Conservation (phyloP, 257 asterid genomes). For the Plantago major region DNA sequence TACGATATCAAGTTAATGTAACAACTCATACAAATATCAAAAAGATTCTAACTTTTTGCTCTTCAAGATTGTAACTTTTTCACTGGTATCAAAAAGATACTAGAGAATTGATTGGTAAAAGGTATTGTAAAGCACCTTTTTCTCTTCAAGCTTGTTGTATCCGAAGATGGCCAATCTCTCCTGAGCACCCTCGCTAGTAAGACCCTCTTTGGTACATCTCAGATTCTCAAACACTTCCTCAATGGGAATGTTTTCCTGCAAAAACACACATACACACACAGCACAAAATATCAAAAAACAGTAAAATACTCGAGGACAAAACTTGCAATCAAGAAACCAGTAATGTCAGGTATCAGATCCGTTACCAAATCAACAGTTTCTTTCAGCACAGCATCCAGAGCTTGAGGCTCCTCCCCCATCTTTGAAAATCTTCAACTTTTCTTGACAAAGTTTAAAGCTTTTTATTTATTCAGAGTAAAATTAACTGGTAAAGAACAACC, state of each 20-base stretch:
- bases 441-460: no score
- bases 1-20: no score
- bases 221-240: conserved; percentile 95
- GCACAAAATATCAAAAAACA: conserved; percentile 18
- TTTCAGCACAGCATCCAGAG: conserved; percentile 91
- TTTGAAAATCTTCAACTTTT: conserved; percentile 26
- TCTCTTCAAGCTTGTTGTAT: conserved; percentile 95
- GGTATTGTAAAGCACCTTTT: conserved; percentile 45
- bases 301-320: neutral
- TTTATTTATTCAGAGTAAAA: neutral
- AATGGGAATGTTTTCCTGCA: conserved; percentile 92
- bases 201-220: conserved; percentile 92
- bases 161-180: conserved; percentile 94
- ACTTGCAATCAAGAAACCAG: conserved; percentile 6
- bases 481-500: conserved; percentile 30
- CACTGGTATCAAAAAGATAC: no score
- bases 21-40: no score
- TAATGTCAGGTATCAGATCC: conserved; percentile 51
- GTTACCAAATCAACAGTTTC: conserved; percentile 99
- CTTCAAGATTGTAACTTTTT: no score
- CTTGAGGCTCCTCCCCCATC: conserved; percentile 94
- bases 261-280: conserved; percentile 10
- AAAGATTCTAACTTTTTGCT: no score
- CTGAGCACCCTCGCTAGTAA: conserved; percentile 64
- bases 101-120: no score